Conservation (phyloP, 805 yeast species). For the Hanseniaspora taiwanica region DNA sequence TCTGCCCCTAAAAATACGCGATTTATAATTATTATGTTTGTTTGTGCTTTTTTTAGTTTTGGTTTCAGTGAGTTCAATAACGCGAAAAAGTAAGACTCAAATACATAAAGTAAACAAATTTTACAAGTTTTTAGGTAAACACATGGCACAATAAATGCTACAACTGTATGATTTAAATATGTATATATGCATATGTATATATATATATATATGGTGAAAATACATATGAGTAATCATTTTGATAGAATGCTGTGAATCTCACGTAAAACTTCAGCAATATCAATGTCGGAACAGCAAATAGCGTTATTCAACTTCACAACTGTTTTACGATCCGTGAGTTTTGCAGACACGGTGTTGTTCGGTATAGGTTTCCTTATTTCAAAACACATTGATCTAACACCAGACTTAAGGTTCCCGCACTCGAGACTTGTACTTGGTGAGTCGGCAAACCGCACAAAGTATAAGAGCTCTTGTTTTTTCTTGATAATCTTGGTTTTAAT, state of each 20-base stretch:
- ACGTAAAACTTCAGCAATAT: slow-evolving; percentile 15
- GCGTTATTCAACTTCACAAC: slow-evolving; percentile 19
- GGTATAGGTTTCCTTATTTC: neutral
- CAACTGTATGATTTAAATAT: slow-evolving; percentile 1
- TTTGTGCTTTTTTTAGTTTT: too few species aligned
- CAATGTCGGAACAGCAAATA: slow-evolving; percentile 20
- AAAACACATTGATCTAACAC: neutral
- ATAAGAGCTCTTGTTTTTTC: neutral
- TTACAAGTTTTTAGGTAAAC: too few species aligned
- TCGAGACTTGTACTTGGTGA: neutral
- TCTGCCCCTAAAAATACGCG: too few species aligned
- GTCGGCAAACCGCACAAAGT: neutral
- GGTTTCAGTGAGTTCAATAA: too few species aligned
- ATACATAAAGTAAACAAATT: too few species aligned
- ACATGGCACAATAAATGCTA: too few species aligned
- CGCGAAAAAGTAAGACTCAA: too few species aligned
- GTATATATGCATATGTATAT: neutral
- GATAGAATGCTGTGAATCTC: slow-evolving; percentile 17
- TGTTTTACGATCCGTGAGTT: slow-evolving; percentile 1
- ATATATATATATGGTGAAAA: slow-evolving; percentile 2
- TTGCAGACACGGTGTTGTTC: neutral
- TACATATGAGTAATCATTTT: too few species aligned
- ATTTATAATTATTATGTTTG: too few species aligned
- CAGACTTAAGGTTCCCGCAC: neutral
- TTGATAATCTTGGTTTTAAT: neutral